Base-by-base conservation (phyloP, 257 asterid genomes). In the Lantana camara region DNA sequence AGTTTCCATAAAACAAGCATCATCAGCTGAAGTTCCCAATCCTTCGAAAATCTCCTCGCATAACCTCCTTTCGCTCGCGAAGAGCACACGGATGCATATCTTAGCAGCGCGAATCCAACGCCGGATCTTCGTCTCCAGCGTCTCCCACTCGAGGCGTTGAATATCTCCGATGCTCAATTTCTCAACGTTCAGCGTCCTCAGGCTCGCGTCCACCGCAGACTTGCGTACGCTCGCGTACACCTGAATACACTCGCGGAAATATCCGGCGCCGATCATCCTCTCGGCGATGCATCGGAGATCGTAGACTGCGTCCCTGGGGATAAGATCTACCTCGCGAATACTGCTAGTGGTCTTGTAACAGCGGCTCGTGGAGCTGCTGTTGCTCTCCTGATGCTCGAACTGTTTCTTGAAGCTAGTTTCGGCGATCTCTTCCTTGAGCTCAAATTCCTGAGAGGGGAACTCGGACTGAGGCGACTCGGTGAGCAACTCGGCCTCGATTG, bases 201-300 rank as follows among this genome's bases (percentile, higher is more conserved):
- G 66, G 64, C 84, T 85, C 11, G 85, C 77, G 49, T 92, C 93
- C 46, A 92, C 78, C 4, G 84, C 83, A 0, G 85, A 71, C 65
- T 89, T 92, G 14, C 98, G 81, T 9, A 87, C 89, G 51, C 93
- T 83, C n/a, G 91, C 95, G 22, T 92, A 89, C 64, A 85, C 96
- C 85, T 89, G 98, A 61, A 89, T 66, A 53, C 98, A 92, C 83
- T 92, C 98, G 13, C 93, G 76, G 5, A 74, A 56, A 75, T 82
- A 86, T 5, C 89, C 95, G 0, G 90, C 83, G 1, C 79, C 59
- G 22, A 86, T 77, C 98, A 92, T 89, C 74, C 95, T 74, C 78
- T 85, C 96, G 11, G 98, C 98, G 63, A 89, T 92, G 73, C 78
- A 68, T 52, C 98, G 84, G 47, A 92, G 96, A 74, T 92, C 92